Evolutionary conservation across 1,284 basidiomycete species (phyloP), one percentile per base, ranked within the genome.

Genomic region (Marasmius tenuissimus): DNA sequence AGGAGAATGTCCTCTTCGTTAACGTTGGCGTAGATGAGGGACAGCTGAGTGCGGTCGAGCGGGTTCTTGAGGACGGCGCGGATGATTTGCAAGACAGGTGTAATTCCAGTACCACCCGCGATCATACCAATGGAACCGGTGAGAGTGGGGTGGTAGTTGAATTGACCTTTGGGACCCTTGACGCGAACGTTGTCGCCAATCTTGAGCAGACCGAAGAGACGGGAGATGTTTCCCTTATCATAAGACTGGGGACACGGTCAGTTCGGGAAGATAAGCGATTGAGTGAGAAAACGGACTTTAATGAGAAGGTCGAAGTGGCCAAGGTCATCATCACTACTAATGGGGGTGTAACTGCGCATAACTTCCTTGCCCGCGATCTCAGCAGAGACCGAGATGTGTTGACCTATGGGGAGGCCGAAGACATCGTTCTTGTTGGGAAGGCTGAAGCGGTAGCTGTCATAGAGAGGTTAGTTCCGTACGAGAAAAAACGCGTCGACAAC

Each of bases 71-170:
- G 85, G 10, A 88, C 87, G 33, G 95, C 92, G 65, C 91, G 88
- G 77, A 98, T 91, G 80, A 99, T 94, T 77, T 98, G 97, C 69
- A 96, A 88, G 95, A 97, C 97, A 68, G 97, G 97, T 0, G 97
- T 98, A 74, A 99, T 97, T 65, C 97, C 97, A 4, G 97, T 93
- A 33, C 91, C 91, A 50, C 97, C 97, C 20, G 97, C 96, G 69
- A 99, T 96, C 96, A 99, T 97, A 70, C 95, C 93, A 63, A 99
- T 79, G 69, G 91, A 86, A 65, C 82, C 81, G 22, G 89, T 84
- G 45, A 95, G 80, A 55, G 80, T 80, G n/a, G 86, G 83, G 61
- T 77, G 70, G 77, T 96, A 96, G 66, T 81, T 83, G 81, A 97
- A 99, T 78, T 93, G 90, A 63, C 97, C 97, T 79, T 94, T 97